Evolutionary conservation across 2,329 filamentous ascomycete species (phyloP).

Genomic region (Fonsecaea monophora): DNA sequence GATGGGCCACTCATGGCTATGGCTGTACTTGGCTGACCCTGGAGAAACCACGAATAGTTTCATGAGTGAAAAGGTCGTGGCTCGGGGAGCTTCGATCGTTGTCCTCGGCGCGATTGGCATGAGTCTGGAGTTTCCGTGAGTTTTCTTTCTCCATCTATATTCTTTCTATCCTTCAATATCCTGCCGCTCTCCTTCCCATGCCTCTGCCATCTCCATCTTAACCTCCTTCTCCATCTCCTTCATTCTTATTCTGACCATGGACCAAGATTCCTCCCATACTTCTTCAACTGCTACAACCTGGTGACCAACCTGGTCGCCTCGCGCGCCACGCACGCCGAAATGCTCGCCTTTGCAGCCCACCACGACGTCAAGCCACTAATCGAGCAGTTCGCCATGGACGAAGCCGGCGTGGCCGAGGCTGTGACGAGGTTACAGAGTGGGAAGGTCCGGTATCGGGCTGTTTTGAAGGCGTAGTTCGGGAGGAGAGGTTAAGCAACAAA

Average conservation of each 20-base stretch:
- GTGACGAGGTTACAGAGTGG: conserved; percentile 56
- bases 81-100: conserved; percentile 44
- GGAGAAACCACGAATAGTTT: neutral
- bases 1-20: too few relatives aligned
- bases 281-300: conserved; percentile 40
- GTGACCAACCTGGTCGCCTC: conserved; percentile 62
- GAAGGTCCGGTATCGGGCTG: conserved; percentile 58
- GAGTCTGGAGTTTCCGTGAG: conserved; percentile 24
- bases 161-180: neutral
- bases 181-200: conserved; percentile 28
- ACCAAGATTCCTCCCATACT: conserved; percentile 62
- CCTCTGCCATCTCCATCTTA: neutral
- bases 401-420: conserved; percentile 56
- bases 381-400: conserved; percentile 66
- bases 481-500: too few relatives aligned
- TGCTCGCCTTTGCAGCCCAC: conserved; percentile 68
- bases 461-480: conserved; percentile 35
- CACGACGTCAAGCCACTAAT: conserved; percentile 70
- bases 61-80: conserved; percentile 42
- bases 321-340: conserved; percentile 68
- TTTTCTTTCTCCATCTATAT: conserved; percentile 30
- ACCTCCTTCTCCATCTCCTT: conserved; percentile 56
- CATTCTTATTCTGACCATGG: neutral
- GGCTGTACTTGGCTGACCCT: too few relatives aligned
- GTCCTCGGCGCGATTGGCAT: conserved; percentile 39